Conservation (phyloP, 2,329 filamentous ascomycete species). For the Leptographium lundbergii region DNA sequence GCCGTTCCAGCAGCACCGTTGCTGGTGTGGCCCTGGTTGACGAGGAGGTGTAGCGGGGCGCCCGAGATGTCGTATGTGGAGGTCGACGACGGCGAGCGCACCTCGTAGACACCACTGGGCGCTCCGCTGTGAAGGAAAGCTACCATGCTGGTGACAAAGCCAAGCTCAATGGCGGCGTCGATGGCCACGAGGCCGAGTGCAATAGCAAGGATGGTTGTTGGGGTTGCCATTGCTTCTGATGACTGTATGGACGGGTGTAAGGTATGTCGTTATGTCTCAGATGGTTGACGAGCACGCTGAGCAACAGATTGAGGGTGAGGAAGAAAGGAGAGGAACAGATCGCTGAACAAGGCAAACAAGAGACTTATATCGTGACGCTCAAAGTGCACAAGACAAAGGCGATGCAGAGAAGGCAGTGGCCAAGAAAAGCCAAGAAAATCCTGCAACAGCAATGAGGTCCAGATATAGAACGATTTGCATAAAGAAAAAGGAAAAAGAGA, state of each 20-base stretch:
- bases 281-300: neutral
- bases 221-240: slow-evolving; percentile 6
- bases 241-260: neutral
- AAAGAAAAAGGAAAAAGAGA: neutral
- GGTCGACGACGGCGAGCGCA: slow-evolving; percentile 11
- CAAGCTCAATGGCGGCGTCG: slow-evolving; percentile 25
- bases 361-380: too few relatives aligned
- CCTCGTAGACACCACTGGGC: slow-evolving; percentile 16
- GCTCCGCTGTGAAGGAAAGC: slow-evolving; percentile 21
- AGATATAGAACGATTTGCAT: neutral
- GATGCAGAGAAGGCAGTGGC: neutral
- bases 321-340: neutral
- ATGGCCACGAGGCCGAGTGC: slow-evolving; percentile 21
- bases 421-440: neutral
- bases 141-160: slow-evolving; percentile 25
- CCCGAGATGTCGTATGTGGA: slow-evolving; percentile 17
- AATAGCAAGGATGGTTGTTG: slow-evolving; percentile 9
- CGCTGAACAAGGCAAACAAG: too few relatives aligned
- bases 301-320: neutral
- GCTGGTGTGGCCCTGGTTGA: slow-evolving; percentile 27
- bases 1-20: slow-evolving; percentile 27
- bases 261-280: too few relatives aligned
- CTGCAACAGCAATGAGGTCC: neutral
- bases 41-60: slow-evolving; percentile 20
- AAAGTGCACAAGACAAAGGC: too few relatives aligned